Evolutionary conservation across 2,329 filamentous ascomycete species (phyloP), one percentile per base, ranked within the genome.

Genomic region (Paracoccidioides lutzii): DNA sequence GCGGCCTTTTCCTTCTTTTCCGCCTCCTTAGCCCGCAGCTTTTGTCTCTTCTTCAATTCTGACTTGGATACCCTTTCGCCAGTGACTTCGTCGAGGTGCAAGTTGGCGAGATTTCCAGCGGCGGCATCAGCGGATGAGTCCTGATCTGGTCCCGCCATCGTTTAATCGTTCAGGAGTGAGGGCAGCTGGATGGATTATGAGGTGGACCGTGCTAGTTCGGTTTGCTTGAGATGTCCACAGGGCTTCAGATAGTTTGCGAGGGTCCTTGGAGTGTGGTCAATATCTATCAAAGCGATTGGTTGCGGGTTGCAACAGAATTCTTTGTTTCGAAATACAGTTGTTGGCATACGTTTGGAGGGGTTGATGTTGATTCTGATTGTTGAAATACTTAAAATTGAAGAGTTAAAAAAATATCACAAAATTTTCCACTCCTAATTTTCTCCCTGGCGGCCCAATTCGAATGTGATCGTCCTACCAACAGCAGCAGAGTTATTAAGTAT

Each of bases 41-140:
- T 98, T 77, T 90, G 82, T 67, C 91, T 84, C 78, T 88, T 91
- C 88, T 98, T 98, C 71, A 97, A 78, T 75, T 90, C 85, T 14
- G 83, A 82, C 83, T 90, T 90, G 76, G 87, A 90, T 55, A 84
- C 78, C 66, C 73, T 84, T 76, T 98, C 93, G 66, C 93, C 93
- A 12, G 93, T 97, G 61, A 90, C 88, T 67, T 94, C 88, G 72
- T 98, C 93, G 52, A 93, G 81, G 72, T 90, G 81, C 63, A 95
- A 79, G 75, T 91, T 88, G 67, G 80, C 80, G 62, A 84, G 70
- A 66, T 67, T 72, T 55, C 61, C 63, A 60, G 67, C 71, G 61
- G 74, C 70, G 60, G 78, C 76, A 61, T 74, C 70, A 59, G 71
- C 65, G 57, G 71, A 68, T 58, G 67, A 60, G 63, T 70, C 71